These are phyloP conservation scores for Suillus subalutaceus DNA, from an alignment of 768 basidiomycete genomes.

Conservation along the genomic window DNA sequence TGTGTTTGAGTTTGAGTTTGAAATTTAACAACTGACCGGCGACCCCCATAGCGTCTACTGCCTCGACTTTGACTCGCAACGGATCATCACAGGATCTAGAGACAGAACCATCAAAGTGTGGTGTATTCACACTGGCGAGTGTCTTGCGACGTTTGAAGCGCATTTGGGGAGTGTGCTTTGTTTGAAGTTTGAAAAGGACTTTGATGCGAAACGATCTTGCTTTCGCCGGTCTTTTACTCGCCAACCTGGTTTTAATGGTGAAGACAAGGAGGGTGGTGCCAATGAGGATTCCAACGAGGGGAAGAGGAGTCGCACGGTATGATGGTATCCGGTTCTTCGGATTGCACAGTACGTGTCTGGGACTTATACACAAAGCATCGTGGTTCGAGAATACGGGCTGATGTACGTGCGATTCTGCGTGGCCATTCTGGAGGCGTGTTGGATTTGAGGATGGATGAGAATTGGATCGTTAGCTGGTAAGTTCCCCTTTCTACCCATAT, in stretches of 20 bases:
- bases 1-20: background rate
- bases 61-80: slow-evolving; percentile 72
- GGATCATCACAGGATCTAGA: slow-evolving; percentile 84
- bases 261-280: background rate
- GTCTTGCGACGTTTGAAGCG: slow-evolving; percentile 68
- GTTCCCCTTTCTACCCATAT: slow-evolving; percentile 30
- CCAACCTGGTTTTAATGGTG: background rate
- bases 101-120: slow-evolving; percentile 87
- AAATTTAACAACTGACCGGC: background rate
- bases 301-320: slow-evolving; percentile 49
- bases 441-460: slow-evolving; percentile 76
- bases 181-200: slow-evolving; percentile 78
- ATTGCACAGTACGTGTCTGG: slow-evolving; percentile 84
- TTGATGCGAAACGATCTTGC: slow-evolving; percentile 26
- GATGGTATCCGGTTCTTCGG: slow-evolving; percentile 91
- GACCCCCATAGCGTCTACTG: slow-evolving; percentile 73
- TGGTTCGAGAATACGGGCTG: slow-evolving; percentile 50
- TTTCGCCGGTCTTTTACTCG: slow-evolving; percentile 8
- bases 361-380: slow-evolving; percentile 47
- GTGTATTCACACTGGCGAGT: slow-evolving; percentile 67
- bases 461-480: slow-evolving; percentile 94
- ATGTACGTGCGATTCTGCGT: slow-evolving; percentile 58
- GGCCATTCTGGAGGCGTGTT: slow-evolving; percentile 86
- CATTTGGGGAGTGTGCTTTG: slow-evolving; percentile 82
- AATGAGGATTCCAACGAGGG: slow-evolving; percentile 9